A percentile compares a stretch with the other conserved stretches of the same genome.
Evolutionary conservation across 1,139 yeast genomes (phyloP).

Genomic region (Pichia sp.): DNA sequence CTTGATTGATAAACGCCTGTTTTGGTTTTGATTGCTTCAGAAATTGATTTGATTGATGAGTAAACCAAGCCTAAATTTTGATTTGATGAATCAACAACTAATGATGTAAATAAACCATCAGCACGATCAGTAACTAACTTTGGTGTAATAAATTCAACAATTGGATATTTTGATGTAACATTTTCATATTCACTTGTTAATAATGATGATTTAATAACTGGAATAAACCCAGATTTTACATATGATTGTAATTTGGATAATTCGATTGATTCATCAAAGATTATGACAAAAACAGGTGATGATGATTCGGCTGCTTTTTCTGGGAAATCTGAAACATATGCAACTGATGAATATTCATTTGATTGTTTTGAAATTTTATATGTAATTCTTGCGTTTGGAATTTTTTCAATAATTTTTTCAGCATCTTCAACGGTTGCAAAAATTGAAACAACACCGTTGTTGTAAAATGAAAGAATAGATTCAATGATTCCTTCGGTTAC

Average conservation of each 20-base stretch:
- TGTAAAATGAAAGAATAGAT: constrained; percentile 46
- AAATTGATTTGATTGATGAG: constrained; percentile 75
- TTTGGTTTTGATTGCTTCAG: constrained; percentile 71
- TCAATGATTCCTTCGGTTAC: constrained; percentile 19
- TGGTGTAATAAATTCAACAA: constrained; percentile 49
- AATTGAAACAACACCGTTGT: constrained; percentile 57
- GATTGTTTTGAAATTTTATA: constrained; percentile 29
- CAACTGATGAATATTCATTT: constrained; percentile 18
- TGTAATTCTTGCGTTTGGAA: constrained; percentile 57
- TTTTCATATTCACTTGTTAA: constrained; percentile 39
- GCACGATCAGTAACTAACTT: constrained; percentile 71
- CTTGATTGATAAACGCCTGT: constrained; percentile 95
- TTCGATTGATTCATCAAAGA: background rate
- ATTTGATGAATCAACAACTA: constrained; percentile 64
- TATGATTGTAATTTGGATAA: constrained; percentile 4
- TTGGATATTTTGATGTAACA: constrained; percentile 27
- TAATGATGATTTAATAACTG: constrained; percentile 38
- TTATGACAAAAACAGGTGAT: constrained; percentile 1
- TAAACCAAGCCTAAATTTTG: constrained; percentile 84
- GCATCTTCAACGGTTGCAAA: constrained; percentile 35
- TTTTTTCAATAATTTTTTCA: constrained; percentile 33
- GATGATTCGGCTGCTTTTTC: constrained; percentile 2
- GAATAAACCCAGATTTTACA: constrained; percentile 36
- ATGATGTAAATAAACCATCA: constrained; percentile 80
- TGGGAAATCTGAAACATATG: constrained; percentile 19